Conservation (phyloP, 2,329 filamentous ascomycete genomes). For the Hymenoscyphus albidus region DNA sequence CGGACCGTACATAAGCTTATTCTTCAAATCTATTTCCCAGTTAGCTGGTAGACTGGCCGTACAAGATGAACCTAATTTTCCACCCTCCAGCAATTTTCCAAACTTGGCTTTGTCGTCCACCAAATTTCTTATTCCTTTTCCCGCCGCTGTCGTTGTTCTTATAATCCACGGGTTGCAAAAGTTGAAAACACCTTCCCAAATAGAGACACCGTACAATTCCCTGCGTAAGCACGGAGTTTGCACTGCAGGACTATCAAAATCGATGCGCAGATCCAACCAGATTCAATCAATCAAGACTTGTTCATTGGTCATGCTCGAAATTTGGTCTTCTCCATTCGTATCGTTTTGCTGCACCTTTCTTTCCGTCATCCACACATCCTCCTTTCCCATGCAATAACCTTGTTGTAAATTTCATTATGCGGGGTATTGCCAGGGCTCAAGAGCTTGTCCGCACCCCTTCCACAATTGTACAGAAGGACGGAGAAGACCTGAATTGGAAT, state of each 20-base stretch:
- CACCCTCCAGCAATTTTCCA: too few species aligned
- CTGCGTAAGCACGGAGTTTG: background rate
- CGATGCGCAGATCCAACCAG: conserved; percentile 2
- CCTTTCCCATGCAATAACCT: background rate
- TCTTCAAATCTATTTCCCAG: too few species aligned
- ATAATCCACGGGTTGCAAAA: too few species aligned
- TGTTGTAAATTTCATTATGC: background rate
- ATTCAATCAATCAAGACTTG: background rate
- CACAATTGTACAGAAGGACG: background rate
- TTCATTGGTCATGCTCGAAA: background rate
- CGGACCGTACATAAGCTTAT: too few species aligned
- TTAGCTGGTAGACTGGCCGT: too few species aligned
- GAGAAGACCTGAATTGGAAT: background rate
- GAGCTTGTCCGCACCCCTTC: background rate
- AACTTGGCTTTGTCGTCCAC: too few species aligned
- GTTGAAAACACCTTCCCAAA: background rate
- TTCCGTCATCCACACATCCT: background rate
- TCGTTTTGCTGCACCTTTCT: background rate
- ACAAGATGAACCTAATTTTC: too few species aligned
- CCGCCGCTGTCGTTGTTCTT: too few species aligned
- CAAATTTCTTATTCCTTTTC: too few species aligned
- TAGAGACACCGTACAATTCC: background rate
- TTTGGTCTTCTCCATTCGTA: background rate
- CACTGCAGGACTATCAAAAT: background rate
- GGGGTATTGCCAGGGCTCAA: background rate